These are phyloP conservation scores for Candida pseudofarinosa DNA, from an alignment of 805 yeast species.

Conservation along the genomic window DNA sequence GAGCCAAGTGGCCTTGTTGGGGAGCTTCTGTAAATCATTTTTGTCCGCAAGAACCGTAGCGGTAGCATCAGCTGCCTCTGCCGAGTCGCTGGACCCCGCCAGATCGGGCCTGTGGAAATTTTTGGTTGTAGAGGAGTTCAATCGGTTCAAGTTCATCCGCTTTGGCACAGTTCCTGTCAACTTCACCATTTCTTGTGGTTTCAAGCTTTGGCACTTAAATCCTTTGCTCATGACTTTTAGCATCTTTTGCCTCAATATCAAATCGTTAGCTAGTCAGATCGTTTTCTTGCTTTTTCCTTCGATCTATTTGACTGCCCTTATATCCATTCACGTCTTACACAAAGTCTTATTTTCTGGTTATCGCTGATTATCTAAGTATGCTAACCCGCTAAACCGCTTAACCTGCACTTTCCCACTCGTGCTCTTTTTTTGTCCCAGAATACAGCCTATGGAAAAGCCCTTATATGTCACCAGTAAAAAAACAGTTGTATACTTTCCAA, in stretches of 20 bases:
- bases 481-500: too few relatives aligned
- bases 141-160: not conserved
- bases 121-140: not conserved
- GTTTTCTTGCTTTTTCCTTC: too few relatives aligned
- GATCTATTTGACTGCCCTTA: too few relatives aligned
- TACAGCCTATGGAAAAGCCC: too few relatives aligned
- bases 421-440: too few relatives aligned
- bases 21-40: slow-evolving; percentile 44
- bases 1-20: slow-evolving; percentile 72
- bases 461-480: too few relatives aligned
- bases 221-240: not conserved
- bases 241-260: not conserved
- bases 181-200: not conserved
- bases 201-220: not conserved
- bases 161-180: not conserved
- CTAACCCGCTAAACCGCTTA: not conserved
- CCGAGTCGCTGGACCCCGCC: slow-evolving; percentile 46
- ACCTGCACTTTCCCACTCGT: not conserved
- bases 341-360: too few relatives aligned
- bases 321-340: too few relatives aligned
- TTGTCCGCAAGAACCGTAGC: slow-evolving; percentile 66
- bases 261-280: too few relatives aligned
- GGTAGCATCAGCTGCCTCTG: slow-evolving; percentile 69
- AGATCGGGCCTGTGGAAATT: slow-evolving; percentile 29
- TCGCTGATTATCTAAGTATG: not conserved